Evolutionary conservation across 2,329 filamentous ascomycete genomes (phyloP), one percentile per base, ranked within the genome.

Genomic region (Pyrenophora seminiperda): DNA sequence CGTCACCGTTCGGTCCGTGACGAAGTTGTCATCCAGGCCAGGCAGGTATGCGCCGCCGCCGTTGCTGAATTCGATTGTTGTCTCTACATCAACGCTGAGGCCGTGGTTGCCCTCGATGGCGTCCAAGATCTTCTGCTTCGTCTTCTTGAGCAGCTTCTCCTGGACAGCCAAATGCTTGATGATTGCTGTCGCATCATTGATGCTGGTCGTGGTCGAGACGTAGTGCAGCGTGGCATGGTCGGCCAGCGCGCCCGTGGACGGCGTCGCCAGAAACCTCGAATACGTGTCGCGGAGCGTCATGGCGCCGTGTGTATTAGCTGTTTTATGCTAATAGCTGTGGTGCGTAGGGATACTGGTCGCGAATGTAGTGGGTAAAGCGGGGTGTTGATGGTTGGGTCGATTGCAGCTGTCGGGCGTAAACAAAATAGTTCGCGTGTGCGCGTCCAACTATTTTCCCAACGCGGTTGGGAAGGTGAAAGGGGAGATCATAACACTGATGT

Each of bases 21-120:
- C 77, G 73, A 97, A 96, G 77, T 97, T 97, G 79, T 97, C 91
- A 67, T 97, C 93, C 40, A 99, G 80, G 39, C 86, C 86, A 4
- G 93, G 93, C 47, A 97, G 82, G 76, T 94, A 97, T 58, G 87
- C 83, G 58, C 91, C 93, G 59, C 93, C 94, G 57, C 88, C 86
- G 55, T 81, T 85, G 48, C 86, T 72, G 72, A 99, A 97, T 70
- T 95, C 88, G 39, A 97, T 76, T 1, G 85, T 85, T 18, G 90
- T 94, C 67, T 96, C 88, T 39, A 91, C 80, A 74, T 97, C 92
- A 51, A 90, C 70, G 47, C 86, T 89, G 59, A 95, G 75, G 36
- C 85, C 83, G 72, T 85, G 82, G 47, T 80, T 72, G 54, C 86
- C 85, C 70, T 96, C 89, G 44, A 97, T 81, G 19, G 83, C 79